phyloP scores from a whole-genome alignment of 306 rosid species.

The Castanea sativa region DNA sequence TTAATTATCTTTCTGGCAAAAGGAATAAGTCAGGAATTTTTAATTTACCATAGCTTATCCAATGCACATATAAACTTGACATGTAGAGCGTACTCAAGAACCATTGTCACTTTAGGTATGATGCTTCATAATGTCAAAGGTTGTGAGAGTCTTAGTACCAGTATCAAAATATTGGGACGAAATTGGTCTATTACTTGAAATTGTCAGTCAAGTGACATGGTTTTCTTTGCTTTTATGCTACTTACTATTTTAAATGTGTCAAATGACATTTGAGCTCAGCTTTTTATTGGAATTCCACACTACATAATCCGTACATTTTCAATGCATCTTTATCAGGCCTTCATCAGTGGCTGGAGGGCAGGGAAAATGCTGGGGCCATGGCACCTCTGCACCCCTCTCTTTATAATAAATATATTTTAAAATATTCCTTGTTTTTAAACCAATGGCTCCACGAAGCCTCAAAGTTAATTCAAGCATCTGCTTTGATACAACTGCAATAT shows the following conservation, averaged over 20 bases:
- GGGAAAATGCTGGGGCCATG: background rate
- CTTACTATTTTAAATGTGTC: background rate
- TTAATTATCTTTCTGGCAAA: background rate
- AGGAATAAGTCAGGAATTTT: background rate
- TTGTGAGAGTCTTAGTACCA: conserved; percentile 2
- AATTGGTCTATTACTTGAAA: conserved; percentile 4
- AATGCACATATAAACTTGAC: background rate
- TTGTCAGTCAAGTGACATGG: background rate
- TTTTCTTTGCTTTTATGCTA: background rate
- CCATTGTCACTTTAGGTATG: background rate
- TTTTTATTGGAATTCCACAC: background rate
- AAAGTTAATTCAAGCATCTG: background rate
- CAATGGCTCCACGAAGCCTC: background rate
- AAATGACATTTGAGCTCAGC: background rate
- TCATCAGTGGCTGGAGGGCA: background rate
- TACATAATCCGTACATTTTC: background rate
- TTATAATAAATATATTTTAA: too few species aligned
- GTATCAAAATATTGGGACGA: background rate
- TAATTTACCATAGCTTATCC: background rate
- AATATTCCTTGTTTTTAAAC: background rate
- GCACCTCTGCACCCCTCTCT: background rate
- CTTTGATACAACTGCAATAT: background rate
- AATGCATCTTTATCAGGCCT: background rate
- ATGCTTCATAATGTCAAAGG: background rate
- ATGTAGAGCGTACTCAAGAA: background rate